These are phyloP conservation scores for Firmiana major DNA, from an alignment of 345 rosid species.

Conservation along the genomic window DNA sequence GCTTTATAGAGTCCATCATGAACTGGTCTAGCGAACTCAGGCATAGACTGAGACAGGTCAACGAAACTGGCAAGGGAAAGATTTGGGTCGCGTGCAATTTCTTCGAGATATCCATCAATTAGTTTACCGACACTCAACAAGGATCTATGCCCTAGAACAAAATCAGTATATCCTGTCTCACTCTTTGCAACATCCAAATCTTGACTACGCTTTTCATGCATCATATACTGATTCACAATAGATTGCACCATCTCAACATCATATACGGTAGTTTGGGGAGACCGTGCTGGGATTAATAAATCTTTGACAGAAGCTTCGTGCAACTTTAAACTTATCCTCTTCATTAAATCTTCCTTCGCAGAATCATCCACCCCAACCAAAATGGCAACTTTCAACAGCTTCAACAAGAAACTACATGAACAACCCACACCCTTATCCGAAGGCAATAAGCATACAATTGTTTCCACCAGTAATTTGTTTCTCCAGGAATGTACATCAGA, in stretches of 20 bases:
- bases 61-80: conserved; percentile 50
- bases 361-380: conserved; percentile 56
- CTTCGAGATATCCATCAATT: conserved; percentile 65
- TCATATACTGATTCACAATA: conserved; percentile 45
- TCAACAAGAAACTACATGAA: conserved; percentile 76
- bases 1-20: conserved; percentile 86
- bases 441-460: conserved; percentile 65
- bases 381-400: conserved; percentile 64
- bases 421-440: conserved; percentile 50
- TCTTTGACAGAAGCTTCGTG: conserved; percentile 73
- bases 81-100: conserved; percentile 47
- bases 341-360: conserved; percentile 47
- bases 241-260: conserved; percentile 63
- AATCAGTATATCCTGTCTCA: conserved; percentile 31
- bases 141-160: conserved; percentile 42
- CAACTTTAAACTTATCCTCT: conserved; percentile 57
- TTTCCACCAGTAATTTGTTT: conserved; percentile 64
- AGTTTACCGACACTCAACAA: conserved; percentile 63
- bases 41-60: conserved; percentile 51
- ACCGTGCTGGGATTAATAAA: conserved; percentile 48
- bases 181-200: conserved; percentile 38
- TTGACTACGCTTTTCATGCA: conserved; percentile 33
- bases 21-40: conserved; percentile 65
- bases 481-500: conserved; percentile 41
- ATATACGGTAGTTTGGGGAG: conserved; percentile 43